Evolutionary conservation across 2,329 filamentous ascomycete species (phyloP).

Genomic region (Aphanoascus verrucosus): DNA sequence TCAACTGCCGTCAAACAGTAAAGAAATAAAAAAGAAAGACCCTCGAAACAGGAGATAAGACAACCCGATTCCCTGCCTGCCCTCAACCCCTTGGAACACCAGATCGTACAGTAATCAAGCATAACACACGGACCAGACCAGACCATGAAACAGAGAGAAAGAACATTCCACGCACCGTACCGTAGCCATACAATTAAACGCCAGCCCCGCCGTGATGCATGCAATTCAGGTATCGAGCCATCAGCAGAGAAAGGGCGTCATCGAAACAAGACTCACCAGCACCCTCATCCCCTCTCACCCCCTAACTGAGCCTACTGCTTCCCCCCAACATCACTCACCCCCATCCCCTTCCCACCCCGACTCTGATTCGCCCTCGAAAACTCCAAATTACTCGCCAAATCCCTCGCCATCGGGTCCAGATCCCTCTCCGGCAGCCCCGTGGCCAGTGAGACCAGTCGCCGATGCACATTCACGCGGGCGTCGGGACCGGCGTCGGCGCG

Average conservation of each 20-base stretch:
- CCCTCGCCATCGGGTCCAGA: conserved; percentile 38
- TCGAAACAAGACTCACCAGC: too few relatives aligned
- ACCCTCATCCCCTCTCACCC: too few relatives aligned
- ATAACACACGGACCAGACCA: background rate
- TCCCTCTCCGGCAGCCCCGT: conserved; percentile 40
- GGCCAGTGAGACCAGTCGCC: conserved; percentile 38
- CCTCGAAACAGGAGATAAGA: background rate
- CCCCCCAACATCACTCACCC: background rate
- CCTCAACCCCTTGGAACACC: background rate
- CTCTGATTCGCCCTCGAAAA: conserved; percentile 33
- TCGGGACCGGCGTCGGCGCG: conserved; percentile 37
- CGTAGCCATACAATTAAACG: background rate
- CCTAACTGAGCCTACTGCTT: background rate
- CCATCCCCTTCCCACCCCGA: conserved; percentile 12
- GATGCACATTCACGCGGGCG: conserved; percentile 38
- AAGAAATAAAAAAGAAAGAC: too few relatives aligned
- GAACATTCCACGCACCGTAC: background rate
- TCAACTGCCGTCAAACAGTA: background rate
- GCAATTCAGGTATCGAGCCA: background rate
- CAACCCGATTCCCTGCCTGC: background rate
- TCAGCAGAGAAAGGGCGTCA: background rate
- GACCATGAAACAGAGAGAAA: background rate
- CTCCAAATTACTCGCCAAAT: conserved; percentile 37
- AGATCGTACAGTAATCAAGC: background rate
- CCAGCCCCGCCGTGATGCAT: background rate